Evolutionary conservation across 164 flowering plant genomes (phyloP), one percentile per base, ranked within the genome.

Genomic region (Vitis cinerea): DNA sequence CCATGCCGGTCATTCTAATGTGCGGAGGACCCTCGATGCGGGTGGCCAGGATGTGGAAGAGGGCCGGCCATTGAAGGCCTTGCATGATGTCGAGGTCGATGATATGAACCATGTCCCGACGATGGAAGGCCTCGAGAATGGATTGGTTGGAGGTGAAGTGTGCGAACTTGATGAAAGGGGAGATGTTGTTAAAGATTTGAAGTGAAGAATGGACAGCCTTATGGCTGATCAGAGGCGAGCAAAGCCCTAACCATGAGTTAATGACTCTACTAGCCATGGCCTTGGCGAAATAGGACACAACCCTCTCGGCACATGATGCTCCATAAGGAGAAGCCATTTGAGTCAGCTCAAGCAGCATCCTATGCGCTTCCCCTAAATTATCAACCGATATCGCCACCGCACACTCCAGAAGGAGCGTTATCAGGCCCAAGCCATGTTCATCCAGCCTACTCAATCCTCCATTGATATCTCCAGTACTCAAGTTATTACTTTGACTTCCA

Each of bases 111-210:
- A 83, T 72, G 8, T 83, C 82, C 13, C 75, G 75, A 4, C 80
- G 69, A 47, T 85, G 87, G 52, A 86, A 81, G 12, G 96, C 89
- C 53, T 88, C 93, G 3, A 90, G 84, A 63, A 90, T 88, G 55
- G 93, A 90, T 65, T 90, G 93, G 82, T 88, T 90, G 10, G 96
- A 86, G n/a, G 96, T 87, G 82, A 88, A 88, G 62, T 88, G 91
- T 0, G 90, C 84, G 63, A 88, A 88, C 63, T 90, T 90, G 58
- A 90, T 74, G 67, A 90, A 86, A 14, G 93, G 91, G 53, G 91
- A 78, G 71, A 88, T 67, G 75, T 74, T 83, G 79, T 85, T 86
- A 79, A 81, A 87, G 61, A 78, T 70, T 48, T 88, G 93, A 73
- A 88, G 80, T 31, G 91, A 78, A 30, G 65, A n/a, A 47, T 83